Conservation (phyloP, 164 flowering plant genomes). For the Tetracentron sinense region DNA sequence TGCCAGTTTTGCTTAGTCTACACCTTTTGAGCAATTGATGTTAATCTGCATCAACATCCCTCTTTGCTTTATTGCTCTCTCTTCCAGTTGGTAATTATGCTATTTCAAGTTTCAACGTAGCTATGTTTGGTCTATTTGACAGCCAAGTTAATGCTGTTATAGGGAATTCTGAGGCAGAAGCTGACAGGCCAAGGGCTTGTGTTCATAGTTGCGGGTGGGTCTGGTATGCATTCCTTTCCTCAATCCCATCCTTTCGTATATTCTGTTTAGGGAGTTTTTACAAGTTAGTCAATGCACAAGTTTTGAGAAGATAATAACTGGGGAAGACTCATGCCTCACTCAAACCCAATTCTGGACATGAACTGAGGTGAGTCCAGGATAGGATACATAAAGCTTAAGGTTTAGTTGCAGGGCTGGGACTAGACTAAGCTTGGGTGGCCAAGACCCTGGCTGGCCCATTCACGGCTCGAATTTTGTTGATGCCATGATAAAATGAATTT, state of each 20-base stretch:
- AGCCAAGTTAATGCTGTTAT: slow-evolving; percentile 12
- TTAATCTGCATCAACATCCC: neutral
- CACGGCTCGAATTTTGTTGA: too few species aligned
- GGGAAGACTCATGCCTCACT: too few species aligned
- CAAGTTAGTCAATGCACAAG: neutral
- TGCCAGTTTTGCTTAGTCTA: slow-evolving; percentile 1
- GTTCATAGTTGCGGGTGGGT: slow-evolving; percentile 85
- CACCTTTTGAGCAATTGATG: slow-evolving; percentile 2
- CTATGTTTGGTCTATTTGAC: slow-evolving; percentile 11
- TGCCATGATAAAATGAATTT: too few species aligned
- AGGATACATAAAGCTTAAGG: too few species aligned
- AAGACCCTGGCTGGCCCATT: too few species aligned
- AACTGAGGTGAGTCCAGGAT: too few species aligned
- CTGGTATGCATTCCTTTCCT: slow-evolving; percentile 50
- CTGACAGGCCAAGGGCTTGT: slow-evolving; percentile 94
- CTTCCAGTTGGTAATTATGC: neutral
- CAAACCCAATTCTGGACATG: too few species aligned
- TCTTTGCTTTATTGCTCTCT: neutral
- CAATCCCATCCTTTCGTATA: neutral
- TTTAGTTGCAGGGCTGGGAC: too few species aligned
- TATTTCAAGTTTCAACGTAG: neutral
- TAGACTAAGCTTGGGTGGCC: too few species aligned
- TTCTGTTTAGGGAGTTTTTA: neutral
- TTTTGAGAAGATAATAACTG: neutral
- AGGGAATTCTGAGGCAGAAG: slow-evolving; percentile 91